These are phyloP conservation scores for Fusarium solani-melongenae DNA, from an alignment of 2,329 filamentous ascomycete species.

Conservation along the genomic window DNA sequence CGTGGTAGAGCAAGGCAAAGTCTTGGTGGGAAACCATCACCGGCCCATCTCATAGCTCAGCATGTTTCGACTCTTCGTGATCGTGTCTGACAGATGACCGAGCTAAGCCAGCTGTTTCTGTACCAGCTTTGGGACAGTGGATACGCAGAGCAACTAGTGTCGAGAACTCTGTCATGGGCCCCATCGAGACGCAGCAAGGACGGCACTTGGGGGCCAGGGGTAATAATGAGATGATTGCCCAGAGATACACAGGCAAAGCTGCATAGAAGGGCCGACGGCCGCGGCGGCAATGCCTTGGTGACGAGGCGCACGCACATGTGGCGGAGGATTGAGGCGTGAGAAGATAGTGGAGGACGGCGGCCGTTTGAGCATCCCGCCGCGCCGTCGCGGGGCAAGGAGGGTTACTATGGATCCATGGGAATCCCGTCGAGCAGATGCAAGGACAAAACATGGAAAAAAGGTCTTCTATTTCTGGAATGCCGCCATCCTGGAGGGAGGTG, in stretches of 20 bases:
- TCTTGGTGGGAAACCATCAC: neutral
- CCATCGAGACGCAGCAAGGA: conserved; percentile 15
- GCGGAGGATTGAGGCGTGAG: conserved; percentile 10
- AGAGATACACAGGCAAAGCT: neutral
- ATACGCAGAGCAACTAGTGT: conserved; percentile 18
- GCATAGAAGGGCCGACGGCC: conserved; percentile 21
- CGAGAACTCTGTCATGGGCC: conserved; percentile 20
- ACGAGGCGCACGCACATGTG: conserved; percentile 9
- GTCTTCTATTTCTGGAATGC: conserved; percentile 33
- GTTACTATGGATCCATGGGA: conserved; percentile 17
- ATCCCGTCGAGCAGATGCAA: conserved; percentile 17
- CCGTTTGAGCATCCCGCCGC: neutral
- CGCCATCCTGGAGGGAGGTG: conserved; percentile 3
- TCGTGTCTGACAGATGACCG: conserved; percentile 9
- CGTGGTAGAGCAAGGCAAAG: conserved; percentile 1
- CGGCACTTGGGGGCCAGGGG: conserved; percentile 35
- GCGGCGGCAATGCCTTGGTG: conserved; percentile 16
- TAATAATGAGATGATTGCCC: conserved; percentile 20
- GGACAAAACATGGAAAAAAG: neutral
- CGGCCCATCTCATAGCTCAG: conserved; percentile 3
- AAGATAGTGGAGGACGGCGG: conserved; percentile 9
- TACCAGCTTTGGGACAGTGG: conserved; percentile 29
- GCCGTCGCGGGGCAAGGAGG: conserved; percentile 8
- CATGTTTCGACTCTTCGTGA: conserved; percentile 22
- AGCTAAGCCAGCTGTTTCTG: conserved; percentile 21